These are phyloP conservation scores for Sarocladium strictum DNA, from an alignment of 2,329 filamentous ascomycete species.

Conservation along the genomic window DNA sequence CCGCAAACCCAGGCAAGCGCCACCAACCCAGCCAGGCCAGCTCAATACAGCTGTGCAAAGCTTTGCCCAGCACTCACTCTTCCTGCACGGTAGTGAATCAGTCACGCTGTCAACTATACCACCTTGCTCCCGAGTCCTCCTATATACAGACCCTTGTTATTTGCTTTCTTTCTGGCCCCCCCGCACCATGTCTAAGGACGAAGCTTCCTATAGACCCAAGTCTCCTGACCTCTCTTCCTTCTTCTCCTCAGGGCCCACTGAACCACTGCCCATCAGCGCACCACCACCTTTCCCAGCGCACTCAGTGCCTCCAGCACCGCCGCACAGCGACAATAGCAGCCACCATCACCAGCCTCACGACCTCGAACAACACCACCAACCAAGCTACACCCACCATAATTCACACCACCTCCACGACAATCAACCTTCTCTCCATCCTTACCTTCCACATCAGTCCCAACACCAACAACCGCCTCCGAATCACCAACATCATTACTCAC, in stretches of 20 bases:
- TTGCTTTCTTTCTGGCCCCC: not conserved
- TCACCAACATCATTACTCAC: conserved; percentile 6
- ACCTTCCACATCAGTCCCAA: conserved; percentile 15
- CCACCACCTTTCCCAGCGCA: conserved; percentile 22
- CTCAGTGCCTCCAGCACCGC: conserved; percentile 2
- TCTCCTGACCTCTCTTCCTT: conserved; percentile 55
- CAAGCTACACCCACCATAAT: not conserved
- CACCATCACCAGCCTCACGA: conserved; percentile 21
- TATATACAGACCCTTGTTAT: not conserved
- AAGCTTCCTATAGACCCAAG: conserved; percentile 48
- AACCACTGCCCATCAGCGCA: not conserved
- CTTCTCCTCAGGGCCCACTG: conserved; percentile 34
- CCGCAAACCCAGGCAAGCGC: not conserved
- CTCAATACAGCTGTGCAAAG: too few relatives aligned
- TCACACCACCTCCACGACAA: not conserved
- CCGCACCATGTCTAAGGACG: conserved; percentile 40
- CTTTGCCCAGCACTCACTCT: too few relatives aligned
- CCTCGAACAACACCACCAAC: conserved; percentile 18
- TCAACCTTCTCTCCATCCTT: not conserved
- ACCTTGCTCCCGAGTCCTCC: not conserved
- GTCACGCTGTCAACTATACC: not conserved
- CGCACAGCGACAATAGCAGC: conserved; percentile 22
- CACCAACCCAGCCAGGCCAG: not conserved
- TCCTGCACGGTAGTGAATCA: not conserved
- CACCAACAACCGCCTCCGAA: conserved; percentile 20